These are phyloP conservation scores for Puccinellia tenuiflora DNA, from an alignment of 176 grass and related monocot genomes.

Conservation along the genomic window DNA sequence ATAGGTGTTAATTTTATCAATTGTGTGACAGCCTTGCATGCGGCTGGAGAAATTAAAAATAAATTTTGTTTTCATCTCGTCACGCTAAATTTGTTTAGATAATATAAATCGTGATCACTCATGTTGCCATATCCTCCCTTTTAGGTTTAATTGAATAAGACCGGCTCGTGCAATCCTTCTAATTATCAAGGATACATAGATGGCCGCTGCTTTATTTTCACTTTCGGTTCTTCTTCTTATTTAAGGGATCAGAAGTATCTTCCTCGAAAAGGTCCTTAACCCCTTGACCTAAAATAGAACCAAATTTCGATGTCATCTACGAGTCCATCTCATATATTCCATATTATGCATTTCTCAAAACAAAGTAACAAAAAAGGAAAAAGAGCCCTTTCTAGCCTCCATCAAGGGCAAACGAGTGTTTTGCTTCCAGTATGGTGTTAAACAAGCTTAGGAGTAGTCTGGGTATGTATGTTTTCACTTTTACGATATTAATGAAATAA, in stretches of 20 bases:
- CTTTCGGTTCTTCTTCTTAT: not conserved
- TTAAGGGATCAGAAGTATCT: not conserved
- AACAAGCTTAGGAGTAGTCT: no score
- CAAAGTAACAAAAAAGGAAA: not conserved
- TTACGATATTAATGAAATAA: no score
- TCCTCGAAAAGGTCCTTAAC: not conserved
- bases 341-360: not conserved
- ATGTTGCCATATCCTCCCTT: not conserved
- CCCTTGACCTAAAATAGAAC: not conserved
- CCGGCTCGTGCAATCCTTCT: not conserved
- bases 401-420: not conserved
- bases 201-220: not conserved
- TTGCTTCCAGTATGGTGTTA: no score
- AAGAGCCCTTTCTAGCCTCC: not conserved
- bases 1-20: no score
- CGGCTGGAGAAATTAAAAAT: no score
- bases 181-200: not conserved
- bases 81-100: not conserved
- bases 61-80: not conserved
- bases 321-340: not conserved
- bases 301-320: not conserved
- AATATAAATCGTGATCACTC: not conserved
- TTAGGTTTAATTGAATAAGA: not conserved
- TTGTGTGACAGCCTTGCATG: no score
- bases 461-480: no score